Evolutionary conservation across 2,329 filamentous ascomycete genomes (phyloP), one percentile per base, ranked within the genome.

Genomic region (Hirsutella minnesotensis): DNA sequence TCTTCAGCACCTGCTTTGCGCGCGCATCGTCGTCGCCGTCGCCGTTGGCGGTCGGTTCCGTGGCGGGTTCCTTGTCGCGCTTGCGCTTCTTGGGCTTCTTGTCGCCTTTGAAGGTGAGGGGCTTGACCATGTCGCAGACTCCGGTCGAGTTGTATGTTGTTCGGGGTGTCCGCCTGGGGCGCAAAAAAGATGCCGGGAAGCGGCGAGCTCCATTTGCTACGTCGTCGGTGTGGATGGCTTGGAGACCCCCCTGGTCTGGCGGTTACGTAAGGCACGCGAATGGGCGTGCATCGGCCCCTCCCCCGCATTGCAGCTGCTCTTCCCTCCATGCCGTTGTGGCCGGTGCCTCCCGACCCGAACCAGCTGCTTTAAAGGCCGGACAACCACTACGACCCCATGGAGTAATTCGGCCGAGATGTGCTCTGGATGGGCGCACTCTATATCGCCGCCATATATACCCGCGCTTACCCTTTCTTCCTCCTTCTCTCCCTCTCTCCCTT

Each of bases 61-160:
- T 40, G 41, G 70, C 68, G 39, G 73, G 16, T n/a, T 35, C 13
- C 33, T 19, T 19, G n/a, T 35, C 65, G 53, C 85, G 79, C 73
- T 95, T 95, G 61, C 87, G 77, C 72, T 95, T 95, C 65, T 92
- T 95, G 46, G 77, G 68, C 67, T 92, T 92, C 65, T 94, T 95
- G 67, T 98, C 92, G 70, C 92, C 92, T 67, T 98, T 98, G 73
- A 98, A 98, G 39, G 79, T 73, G 45, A 98, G 76, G 39, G 90
- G 81, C 62, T 94, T 95, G 53, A 94, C 82, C 85, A 92, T 92
- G 47, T 9, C 16, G 33, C 39, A 9, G 27, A 44, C 46, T 41
- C 12, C n/a, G n/a, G 24, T 27, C 24, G 12, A 27, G 24, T 30
- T 18, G 42, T n/a, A n/a, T n/a, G n/a, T n/a, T n/a, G n/a, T n/a